Evolutionary conservation across 2,329 filamentous ascomycete species (phyloP).

Genomic region (Beauveria sp.): DNA sequence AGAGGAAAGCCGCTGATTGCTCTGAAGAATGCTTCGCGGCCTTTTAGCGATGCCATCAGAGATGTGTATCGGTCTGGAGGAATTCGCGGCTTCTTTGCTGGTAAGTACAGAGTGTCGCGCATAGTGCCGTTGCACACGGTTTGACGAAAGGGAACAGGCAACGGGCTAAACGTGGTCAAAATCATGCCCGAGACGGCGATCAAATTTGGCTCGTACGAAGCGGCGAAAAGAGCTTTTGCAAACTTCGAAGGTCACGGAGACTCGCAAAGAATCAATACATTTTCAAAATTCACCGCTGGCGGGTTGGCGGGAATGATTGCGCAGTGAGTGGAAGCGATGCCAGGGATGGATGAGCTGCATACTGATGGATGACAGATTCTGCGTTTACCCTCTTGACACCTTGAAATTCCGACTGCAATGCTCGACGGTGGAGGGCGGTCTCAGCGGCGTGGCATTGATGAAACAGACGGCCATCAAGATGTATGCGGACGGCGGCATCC

Average conservation of each 20-base stretch:
- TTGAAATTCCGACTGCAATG: constrained; percentile 83
- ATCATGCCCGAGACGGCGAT: constrained; percentile 99
- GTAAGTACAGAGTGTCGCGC: constrained; percentile 39
- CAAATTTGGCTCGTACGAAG: constrained; percentile 97
- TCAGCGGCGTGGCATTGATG: constrained; percentile 76
- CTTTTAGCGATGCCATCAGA: constrained; percentile 64
- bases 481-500: constrained; percentile 66
- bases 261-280: constrained; percentile 67
- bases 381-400: constrained; percentile 89
- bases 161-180: constrained; percentile 92
- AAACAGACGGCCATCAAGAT: constrained; percentile 78
- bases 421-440: constrained; percentile 79
- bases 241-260: constrained; percentile 83
- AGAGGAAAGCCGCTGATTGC: constrained; percentile 39
- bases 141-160: constrained; percentile 52
- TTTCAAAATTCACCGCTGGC: constrained; percentile 84
- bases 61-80: constrained; percentile 83
- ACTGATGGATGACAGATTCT: constrained; percentile 50
- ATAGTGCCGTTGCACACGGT: background rate
- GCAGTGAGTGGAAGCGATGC: constrained; percentile 50
- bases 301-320: constrained; percentile 90
- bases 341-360: background rate
- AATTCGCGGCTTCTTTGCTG: constrained; percentile 83
- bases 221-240: constrained; percentile 80
- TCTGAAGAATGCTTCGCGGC: constrained; percentile 56